Evolutionary conservation across 805 yeast species (phyloP).

Genomic region (Ogataea saltuana): DNA sequence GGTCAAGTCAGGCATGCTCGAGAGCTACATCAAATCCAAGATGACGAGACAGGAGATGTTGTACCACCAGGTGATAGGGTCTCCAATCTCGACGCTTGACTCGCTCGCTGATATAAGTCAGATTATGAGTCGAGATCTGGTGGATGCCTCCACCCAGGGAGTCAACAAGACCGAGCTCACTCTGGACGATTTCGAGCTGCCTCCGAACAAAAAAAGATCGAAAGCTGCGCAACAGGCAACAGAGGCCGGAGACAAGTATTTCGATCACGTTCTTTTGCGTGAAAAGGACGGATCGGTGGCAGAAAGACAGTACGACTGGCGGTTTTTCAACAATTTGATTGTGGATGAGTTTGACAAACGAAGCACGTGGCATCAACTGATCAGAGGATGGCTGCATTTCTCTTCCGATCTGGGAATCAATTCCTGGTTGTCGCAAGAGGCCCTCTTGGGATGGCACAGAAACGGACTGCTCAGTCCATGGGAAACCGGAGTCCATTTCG

Average conservation of each 20-base stretch:
- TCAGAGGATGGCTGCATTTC: conserved; percentile 47
- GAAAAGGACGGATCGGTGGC: conserved; percentile 34
- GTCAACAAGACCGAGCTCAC: conserved; percentile 23
- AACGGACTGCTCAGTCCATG: conserved; percentile 54
- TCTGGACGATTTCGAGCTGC: conserved; percentile 28
- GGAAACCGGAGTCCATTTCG: conserved; percentile 53
- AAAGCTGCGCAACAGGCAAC: conserved; percentile 35
- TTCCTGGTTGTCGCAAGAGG: conserved; percentile 52
- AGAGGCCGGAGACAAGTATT: conserved; percentile 33
- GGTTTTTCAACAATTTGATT: conserved; percentile 55
- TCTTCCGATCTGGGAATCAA: conserved; percentile 42
- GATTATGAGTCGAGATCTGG: conserved; percentile 33
- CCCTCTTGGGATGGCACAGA: conserved; percentile 50
- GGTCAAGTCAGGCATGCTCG: conserved; percentile 37
- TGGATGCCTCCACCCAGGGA: conserved; percentile 27
- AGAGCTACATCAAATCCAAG: conserved; percentile 35
- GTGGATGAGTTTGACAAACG: conserved; percentile 40
- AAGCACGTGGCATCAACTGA: conserved; percentile 46
- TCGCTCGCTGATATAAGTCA: conserved; percentile 31
- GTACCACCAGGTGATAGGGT: conserved; percentile 32
- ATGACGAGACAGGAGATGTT: conserved; percentile 23
- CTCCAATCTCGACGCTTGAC: conserved; percentile 33
- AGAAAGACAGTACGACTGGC: conserved; percentile 59
- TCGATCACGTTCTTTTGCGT: conserved; percentile 33
- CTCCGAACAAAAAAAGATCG: conserved; percentile 32